Evolutionary conservation across 1,139 yeast genomes (phyloP), one percentile per base, ranked within the genome.

Genomic region (Saccharomyces pastorianus): DNA sequence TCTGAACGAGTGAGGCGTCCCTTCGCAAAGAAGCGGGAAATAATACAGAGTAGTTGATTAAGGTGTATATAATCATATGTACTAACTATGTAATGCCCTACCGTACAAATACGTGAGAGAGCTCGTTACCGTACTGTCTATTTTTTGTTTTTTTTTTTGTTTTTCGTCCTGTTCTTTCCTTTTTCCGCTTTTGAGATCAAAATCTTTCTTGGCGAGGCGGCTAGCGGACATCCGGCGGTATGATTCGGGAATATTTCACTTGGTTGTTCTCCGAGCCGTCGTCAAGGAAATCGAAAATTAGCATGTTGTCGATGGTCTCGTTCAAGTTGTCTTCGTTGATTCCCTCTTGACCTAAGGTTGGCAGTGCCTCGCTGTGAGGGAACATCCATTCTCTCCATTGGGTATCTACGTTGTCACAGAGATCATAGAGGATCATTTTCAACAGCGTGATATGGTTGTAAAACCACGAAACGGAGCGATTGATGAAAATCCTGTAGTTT

Each of bases 301-400:
- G 55, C 26, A 64, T 58, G 46, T 61, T 61, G 49, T 66, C 70
- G n/a, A 66, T 58, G 11, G 60, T 60, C 46, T 61, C 64, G 48
- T 66, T 66, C 27, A 67, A 59, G 53, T 63, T 66, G 3, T 59
- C 59, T n/a, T 56, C 59, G 11, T 60, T 60, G 11, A 64, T 55
- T 13, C 56, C 57, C 47, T 58, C 55, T 3, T 56, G 60, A 8
- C 64, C 65, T 7, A 65, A 46, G 5, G 55, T 55, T 6, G 70
- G 71, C 31, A 66, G 51, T 14, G 54, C 52, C 28, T 57, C 51
- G 27, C 52, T 61, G 52, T 59, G 62, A 17, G 66, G 65, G 47
- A 61, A 67, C 70, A 67, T 68, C 71, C 69, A 66, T 46, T 64
- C 71, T 53, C 70, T 61, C 70, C 70, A 66, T 44, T 65, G 68